Evolutionary conservation across 768 basidiomycete genomes (phyloP).

Genomic region (Podaxis mareebaensis): DNA sequence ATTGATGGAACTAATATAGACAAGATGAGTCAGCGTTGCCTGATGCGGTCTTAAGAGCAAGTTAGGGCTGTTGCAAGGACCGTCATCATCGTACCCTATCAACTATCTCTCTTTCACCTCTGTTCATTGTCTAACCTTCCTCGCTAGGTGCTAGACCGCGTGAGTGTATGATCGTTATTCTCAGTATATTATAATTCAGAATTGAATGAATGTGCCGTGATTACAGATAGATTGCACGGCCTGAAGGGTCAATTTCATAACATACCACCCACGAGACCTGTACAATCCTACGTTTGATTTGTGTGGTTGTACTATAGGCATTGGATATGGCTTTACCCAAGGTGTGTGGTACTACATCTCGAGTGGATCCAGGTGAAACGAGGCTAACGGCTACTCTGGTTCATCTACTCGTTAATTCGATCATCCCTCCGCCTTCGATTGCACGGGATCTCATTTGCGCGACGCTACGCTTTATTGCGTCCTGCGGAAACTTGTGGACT

Average conservation of each 20-base stretch:
- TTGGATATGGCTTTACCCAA: constrained; percentile 15
- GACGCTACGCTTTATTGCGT: background rate
- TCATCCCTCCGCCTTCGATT: background rate
- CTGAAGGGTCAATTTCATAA: background rate
- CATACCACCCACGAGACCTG: background rate
- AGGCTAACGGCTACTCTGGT: constrained; percentile 6
- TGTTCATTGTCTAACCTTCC: background rate
- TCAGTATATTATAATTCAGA: background rate
- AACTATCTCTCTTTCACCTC: background rate
- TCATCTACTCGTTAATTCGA: background rate
- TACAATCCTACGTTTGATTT: background rate
- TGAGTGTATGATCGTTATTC: background rate
- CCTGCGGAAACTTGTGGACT: background rate
- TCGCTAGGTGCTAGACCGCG: background rate
- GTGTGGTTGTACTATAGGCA: background rate
- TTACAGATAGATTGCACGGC: background rate
- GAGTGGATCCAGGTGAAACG: background rate
- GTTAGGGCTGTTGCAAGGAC: background rate
- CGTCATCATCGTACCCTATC: background rate
- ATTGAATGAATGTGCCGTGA: background rate
- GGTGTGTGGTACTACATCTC: background rate
- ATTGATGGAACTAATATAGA: constrained; percentile 10
- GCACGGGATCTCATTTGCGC: background rate
- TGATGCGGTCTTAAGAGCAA: constrained; percentile 2
- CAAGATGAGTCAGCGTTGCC: constrained; percentile 15